These are phyloP conservation scores for Uncinocarpus reesii DNA, from an alignment of 2,329 filamentous ascomycete genomes.

Conservation along the genomic window DNA sequence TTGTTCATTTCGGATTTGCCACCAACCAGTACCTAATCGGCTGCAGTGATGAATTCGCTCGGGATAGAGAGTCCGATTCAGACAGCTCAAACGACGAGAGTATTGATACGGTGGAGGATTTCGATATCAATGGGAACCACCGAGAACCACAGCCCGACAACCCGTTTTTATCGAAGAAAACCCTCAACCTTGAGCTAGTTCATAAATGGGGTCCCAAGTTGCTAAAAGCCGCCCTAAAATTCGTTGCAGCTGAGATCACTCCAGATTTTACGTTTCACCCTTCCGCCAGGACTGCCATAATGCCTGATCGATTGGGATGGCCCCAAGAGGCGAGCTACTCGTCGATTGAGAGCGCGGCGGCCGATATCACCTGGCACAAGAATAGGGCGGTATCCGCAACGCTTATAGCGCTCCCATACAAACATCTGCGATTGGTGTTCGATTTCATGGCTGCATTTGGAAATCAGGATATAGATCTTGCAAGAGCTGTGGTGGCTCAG, in stretches of 20 bases:
- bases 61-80: not conserved
- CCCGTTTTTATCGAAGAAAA: not conserved
- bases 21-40: conserved; percentile 20
- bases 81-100: conserved; percentile 7
- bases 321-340: not conserved
- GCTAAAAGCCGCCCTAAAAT: conserved; percentile 20
- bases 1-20: conserved; percentile 24
- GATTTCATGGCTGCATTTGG: conserved; percentile 16
- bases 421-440: conserved; percentile 19
- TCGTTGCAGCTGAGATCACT: conserved; percentile 18
- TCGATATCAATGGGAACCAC: not conserved
- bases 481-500: conserved; percentile 21
- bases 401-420: conserved; percentile 24
- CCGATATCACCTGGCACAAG: not conserved
- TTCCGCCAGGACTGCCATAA: conserved; percentile 19
- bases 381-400: conserved; percentile 21
- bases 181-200: conserved; percentile 11
- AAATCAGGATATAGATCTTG: conserved; percentile 16
- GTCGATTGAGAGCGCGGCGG: not conserved
- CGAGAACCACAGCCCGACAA: not conserved
- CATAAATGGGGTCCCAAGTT: conserved; percentile 15
- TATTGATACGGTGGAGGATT: not conserved
- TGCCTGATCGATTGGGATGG: conserved; percentile 23
- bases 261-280: conserved; percentile 22
- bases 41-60: not conserved